Evolutionary conservation across 1,284 basidiomycete species (phyloP).

Genomic region (Schizophyllum amplum): DNA sequence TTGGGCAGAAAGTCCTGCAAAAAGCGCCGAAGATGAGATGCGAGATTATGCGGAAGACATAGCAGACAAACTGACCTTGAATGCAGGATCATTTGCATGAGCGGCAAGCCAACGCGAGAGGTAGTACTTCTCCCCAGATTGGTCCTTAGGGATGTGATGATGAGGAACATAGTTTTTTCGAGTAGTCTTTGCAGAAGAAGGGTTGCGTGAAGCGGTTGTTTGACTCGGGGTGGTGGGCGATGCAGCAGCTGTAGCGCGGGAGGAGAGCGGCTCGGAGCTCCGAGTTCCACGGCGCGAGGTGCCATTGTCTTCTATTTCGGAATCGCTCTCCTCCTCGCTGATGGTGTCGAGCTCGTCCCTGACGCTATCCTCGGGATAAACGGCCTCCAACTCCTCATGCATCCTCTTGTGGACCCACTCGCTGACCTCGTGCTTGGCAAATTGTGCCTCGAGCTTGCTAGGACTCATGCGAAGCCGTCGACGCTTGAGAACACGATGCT

Average conservation of each 20-base stretch:
- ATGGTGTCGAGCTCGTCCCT: background rate
- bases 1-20: background rate
- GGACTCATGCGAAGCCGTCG: constrained; percentile 13
- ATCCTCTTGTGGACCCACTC: constrained; percentile 2
- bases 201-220: too few relatives aligned
- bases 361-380: background rate
- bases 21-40: background rate
- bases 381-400: background rate
- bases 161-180: too few relatives aligned
- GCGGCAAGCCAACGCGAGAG: background rate
- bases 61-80: background rate
- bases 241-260: too few relatives aligned
- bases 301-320: too few relatives aligned
- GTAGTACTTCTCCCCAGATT: background rate
- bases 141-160: background rate
- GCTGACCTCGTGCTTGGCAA: constrained; percentile 11
- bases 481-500: constrained; percentile 16
- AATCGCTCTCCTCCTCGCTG: too few relatives aligned
- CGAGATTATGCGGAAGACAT: background rate
- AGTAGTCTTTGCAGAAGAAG: too few relatives aligned
- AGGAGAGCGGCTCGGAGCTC: too few relatives aligned
- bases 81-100: constrained; percentile 1
- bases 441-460: constrained; percentile 10
- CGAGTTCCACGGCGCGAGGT: too few relatives aligned
- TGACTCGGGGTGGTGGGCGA: too few relatives aligned